These are phyloP conservation scores for Canavalia ensiformis DNA, from an alignment of 306 rosid genomes.

Conservation along the genomic window DNA sequence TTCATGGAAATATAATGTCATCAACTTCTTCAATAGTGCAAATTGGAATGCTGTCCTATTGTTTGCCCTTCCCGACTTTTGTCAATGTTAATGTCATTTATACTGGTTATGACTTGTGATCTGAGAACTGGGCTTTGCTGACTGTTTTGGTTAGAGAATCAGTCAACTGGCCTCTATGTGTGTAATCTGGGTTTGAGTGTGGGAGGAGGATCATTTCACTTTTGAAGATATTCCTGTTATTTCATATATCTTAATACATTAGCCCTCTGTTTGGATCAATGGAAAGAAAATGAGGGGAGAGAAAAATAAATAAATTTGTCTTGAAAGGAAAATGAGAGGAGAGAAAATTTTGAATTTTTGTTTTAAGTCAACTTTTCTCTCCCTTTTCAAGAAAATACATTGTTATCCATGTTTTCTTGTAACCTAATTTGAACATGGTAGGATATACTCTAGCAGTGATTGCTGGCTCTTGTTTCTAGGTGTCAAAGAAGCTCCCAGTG, in stretches of 20 bases:
- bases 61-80: constrained; percentile 24
- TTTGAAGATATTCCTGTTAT: constrained; percentile 29
- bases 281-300: no score
- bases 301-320: no score
- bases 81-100: constrained; percentile 23
- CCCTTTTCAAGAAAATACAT: no score
- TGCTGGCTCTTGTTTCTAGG: constrained; percentile 58
- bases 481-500: constrained; percentile 96
- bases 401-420: neutral
- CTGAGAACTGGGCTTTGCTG: neutral
- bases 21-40: neutral
- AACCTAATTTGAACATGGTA: constrained; percentile 28
- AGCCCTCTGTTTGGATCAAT: no score
- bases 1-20: constrained; percentile 18
- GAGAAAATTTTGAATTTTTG: no score
- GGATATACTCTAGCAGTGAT: constrained; percentile 18
- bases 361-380: no score
- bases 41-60: constrained; percentile 32
- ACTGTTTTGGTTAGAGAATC: constrained; percentile 18
- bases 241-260: constrained; percentile 1
- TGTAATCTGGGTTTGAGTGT: neutral
- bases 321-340: no score
- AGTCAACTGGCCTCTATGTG: constrained; percentile 15
- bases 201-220: constrained; percentile 12
- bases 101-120: constrained; percentile 4